These are phyloP conservation scores for Pseudisothecium myosuroides DNA, from an alignment of 225 moss, liverwort and hornwort genomes.

Conservation along the genomic window DNA sequence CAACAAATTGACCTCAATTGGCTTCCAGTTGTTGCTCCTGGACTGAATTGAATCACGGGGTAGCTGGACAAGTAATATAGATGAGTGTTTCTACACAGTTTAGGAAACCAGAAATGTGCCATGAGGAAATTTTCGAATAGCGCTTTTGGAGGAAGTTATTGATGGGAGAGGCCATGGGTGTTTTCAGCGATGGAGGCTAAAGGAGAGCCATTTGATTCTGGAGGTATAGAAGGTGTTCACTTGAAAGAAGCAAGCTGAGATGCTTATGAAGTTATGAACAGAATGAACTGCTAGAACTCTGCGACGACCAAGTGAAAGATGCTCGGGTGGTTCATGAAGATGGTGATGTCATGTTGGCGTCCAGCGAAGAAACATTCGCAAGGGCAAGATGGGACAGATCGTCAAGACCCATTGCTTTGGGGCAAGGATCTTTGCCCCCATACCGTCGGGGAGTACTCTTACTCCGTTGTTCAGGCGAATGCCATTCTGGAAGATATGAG, in stretches of 20 bases:
- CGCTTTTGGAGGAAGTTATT: neutral
- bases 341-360: conserved; percentile 98
- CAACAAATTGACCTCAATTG: neutral
- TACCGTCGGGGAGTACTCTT: conserved; percentile 73
- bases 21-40: neutral
- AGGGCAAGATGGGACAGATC: conserved; percentile 64
- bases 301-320: conserved; percentile 61
- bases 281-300: neutral
- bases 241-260: neutral
- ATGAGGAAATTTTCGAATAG: neutral
- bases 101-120: neutral
- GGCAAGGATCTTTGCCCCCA: conserved; percentile 69
- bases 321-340: conserved; percentile 89
- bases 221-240: neutral
- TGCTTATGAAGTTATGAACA: neutral
- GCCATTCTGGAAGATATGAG: conserved; percentile 80
- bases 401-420: conserved; percentile 84
- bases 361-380: conserved; percentile 53
- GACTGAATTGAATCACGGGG: neutral
- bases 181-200: conserved; percentile 46
- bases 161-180: conserved; percentile 55
- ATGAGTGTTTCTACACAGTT: neutral
- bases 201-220: conserved; percentile 14
- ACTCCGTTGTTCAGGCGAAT: conserved; percentile 94
- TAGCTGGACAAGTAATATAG: neutral